Base-by-base conservation (phyloP, 306 rosid genomes). In the Quercus bicolor region DNA sequence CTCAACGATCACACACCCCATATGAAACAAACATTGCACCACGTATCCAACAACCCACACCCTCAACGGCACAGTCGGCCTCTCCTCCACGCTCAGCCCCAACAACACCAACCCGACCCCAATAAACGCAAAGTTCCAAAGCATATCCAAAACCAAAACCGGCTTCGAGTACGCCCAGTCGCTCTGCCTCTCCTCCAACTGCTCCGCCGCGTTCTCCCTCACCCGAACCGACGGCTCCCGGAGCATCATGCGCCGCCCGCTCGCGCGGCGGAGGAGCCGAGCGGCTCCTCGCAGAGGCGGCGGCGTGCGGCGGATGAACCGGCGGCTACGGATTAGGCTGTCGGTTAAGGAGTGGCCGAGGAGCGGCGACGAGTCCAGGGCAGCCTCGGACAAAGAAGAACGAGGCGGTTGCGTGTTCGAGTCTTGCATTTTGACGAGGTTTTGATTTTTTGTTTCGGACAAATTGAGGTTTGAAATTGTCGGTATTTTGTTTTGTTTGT, bases 191-290 rank as follows among this genome's bases (percentile, higher is more conserved):
- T 81, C 94, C 83, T 94, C 98, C 60, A 89, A 85, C 88, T 91
- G 91, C 82, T 85, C 97, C 53, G 97, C 97, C 20, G 97, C 96
- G 69, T 79, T 85, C 79, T 94, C 98, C 3, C 98, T 88, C 18
- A 94, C 98, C 8, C 79, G 85, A 51, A 92, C 87, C 9, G 94
- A 91, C 4, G 87, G 89, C 76, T 91, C 97, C 0, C 90, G 87
- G 14, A 95, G 90, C 94, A 89, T 86, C 96, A 93, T 90, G 2
- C 88, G 90, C 68, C 92, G 82, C 33, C 91, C 92, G 48, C 96
- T 89, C 0, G 88, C 94, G 0, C 86, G 92, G 24, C 97, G 91
- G 62, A 91, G 87, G 57, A 90, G 85, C 23, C 90, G 72, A 0
- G 93, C 84, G 37, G 97, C 90, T 0, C 86, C 77, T 0, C 87